Percentiles rank a stretch among this genome's conserved stretches.
Evolutionary conservation across 192 early-diverging fungal genomes (phyloP).

Genomic region (Thamnidium elegans): DNA sequence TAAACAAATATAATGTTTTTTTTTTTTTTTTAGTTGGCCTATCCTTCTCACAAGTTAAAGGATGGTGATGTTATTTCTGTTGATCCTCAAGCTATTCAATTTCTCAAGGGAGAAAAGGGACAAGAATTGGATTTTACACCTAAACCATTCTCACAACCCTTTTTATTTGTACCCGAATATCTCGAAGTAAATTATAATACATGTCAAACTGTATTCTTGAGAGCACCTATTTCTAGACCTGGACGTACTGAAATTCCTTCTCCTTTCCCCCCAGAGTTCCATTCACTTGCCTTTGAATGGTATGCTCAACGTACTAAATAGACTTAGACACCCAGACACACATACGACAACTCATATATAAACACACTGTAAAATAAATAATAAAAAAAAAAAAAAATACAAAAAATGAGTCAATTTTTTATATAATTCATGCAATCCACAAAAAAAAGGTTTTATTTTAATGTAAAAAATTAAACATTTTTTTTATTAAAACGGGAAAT

Average conservation of each 20-base stretch:
- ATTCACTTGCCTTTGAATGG: constrained; percentile 90
- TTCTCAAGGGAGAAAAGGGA: constrained; percentile 55
- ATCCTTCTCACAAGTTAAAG: constrained; percentile 72
- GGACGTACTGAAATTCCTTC: constrained; percentile 88
- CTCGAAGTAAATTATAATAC: constrained; percentile 97
- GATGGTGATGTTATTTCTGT: constrained; percentile 90
- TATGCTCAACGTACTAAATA: constrained; percentile 61
- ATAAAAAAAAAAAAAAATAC: too few relatives aligned
- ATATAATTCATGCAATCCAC: too few relatives aligned
- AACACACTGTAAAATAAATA: too few relatives aligned
- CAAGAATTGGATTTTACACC: constrained; percentile 60
- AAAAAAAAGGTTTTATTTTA: too few relatives aligned
- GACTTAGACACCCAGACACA: too few relatives aligned
- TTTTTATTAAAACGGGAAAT: background rate
- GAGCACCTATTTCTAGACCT: constrained; percentile 84
- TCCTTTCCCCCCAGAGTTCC: constrained; percentile 86
- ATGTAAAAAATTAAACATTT: background rate
- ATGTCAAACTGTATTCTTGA: constrained; percentile 84
- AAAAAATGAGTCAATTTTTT: too few relatives aligned
- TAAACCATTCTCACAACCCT: constrained; percentile 80
- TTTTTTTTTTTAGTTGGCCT: constrained; percentile 52
- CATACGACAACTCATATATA: too few relatives aligned
- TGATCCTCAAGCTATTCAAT: constrained; percentile 67
- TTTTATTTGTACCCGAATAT: constrained; percentile 95
- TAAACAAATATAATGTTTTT: background rate